A percentile compares a stretch with the other conserved stretches of the same genome.
Evolutionary conservation across 495 filamentous ascomycete species (phyloP).

Genomic region (Penicillium verhagenii): DNA sequence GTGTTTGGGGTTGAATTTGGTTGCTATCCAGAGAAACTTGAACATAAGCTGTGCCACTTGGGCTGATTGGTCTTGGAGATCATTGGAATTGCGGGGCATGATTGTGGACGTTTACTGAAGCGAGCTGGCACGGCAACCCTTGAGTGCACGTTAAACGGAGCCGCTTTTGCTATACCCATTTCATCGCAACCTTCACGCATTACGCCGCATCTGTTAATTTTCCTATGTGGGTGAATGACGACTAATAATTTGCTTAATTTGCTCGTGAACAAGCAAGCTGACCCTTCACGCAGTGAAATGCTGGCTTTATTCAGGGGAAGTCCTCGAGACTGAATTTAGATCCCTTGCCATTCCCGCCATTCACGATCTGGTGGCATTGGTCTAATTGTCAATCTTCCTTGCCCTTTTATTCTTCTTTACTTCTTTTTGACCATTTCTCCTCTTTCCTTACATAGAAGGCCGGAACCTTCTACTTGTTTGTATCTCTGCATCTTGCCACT

Average conservation of each 20-base stretch:
- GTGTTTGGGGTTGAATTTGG: neutral
- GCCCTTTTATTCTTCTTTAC: neutral
- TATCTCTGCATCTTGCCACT: slow-evolving; percentile 1
- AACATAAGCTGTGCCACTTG: neutral
- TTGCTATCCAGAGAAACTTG: neutral
- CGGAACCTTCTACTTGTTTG: slow-evolving; percentile 2
- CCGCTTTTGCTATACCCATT: slow-evolving; percentile 3
- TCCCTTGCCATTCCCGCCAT: neutral
- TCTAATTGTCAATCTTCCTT: neutral
- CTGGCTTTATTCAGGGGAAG: slow-evolving; percentile 21
- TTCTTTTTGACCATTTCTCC: neutral
- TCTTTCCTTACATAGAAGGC: slow-evolving; percentile 1
- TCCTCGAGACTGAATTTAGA: slow-evolving; percentile 25
- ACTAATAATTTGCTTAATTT: slow-evolving; percentile 1
- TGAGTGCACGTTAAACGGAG: slow-evolving; percentile 2
- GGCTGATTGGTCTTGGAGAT: neutral
- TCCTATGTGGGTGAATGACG: neutral
- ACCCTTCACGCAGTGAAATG: slow-evolving; percentile 23
- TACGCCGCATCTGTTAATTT: neutral
- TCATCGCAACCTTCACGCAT: neutral
- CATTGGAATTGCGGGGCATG: slow-evolving; percentile 3
- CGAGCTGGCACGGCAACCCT: slow-evolving; percentile 22
- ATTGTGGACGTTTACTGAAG: slow-evolving; percentile 1
- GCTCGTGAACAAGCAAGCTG: neutral
- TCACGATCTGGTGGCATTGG: neutral